A percentile compares a stretch with the other conserved stretches of the same genome.
Conservation (phyloP, 2,329 filamentous ascomycete species). For the Talaromyces funiculosus region DNA sequence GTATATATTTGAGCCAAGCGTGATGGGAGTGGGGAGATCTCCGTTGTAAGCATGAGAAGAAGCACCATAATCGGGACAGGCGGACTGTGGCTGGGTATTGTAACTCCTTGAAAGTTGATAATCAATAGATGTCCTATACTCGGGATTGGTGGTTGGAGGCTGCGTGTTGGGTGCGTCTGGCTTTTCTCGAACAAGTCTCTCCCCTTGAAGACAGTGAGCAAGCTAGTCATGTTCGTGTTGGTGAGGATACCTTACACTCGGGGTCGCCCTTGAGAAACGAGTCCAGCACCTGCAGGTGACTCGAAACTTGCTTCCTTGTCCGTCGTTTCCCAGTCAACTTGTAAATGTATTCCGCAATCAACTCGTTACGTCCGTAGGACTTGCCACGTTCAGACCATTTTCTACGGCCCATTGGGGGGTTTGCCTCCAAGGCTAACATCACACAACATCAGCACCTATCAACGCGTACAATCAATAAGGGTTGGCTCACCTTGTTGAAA, state of each 20-base stretch:
- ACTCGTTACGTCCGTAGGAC: slow-evolving; percentile 55
- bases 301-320: slow-evolving; percentile 57
- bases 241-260: slow-evolving; percentile 39
- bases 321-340: slow-evolving; percentile 50
- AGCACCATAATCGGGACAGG: slow-evolving; percentile 29
- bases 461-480: slow-evolving; percentile 12
- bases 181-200: slow-evolving; percentile 35
- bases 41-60: slow-evolving; percentile 28
- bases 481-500: slow-evolving; percentile 41
- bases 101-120: slow-evolving; percentile 28
- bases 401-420: slow-evolving; percentile 53
- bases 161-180: slow-evolving; percentile 30
- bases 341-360: slow-evolving; percentile 55
- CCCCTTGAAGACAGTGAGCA: slow-evolving; percentile 23
- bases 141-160: slow-evolving; percentile 26
- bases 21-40: slow-evolving; percentile 32
- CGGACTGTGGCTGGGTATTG: slow-evolving; percentile 20
- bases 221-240: slow-evolving; percentile 10
- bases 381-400: slow-evolving; percentile 50
- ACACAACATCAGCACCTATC: neutral
- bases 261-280: slow-evolving; percentile 49
- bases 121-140: slow-evolving; percentile 30
- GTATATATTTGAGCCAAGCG: slow-evolving; percentile 29
- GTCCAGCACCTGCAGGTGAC: slow-evolving; percentile 59
- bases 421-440: slow-evolving; percentile 46